Base-by-base conservation (phyloP, 2,329 filamentous ascomycete genomes). In the Septoria petroselini region DNA sequence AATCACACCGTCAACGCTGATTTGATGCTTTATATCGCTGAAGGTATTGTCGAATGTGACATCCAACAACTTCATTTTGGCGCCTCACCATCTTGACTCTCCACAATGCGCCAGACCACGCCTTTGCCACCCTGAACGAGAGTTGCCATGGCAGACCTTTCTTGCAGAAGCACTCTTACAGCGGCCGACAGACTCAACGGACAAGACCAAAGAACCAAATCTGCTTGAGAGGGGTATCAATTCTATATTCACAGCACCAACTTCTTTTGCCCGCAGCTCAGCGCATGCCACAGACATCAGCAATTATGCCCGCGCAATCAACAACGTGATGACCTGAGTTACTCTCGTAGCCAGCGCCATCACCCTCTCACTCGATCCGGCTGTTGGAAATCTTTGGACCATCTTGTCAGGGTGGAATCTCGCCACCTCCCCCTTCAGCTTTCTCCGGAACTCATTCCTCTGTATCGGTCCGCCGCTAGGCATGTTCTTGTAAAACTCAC, bases 401-500 rank as follows among this genome's bases (percentile, higher is more conserved):
- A 47, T 43, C 19, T 43, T 52, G n/a, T 41, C 43, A 3, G 31
- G 43, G 21, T 52, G 38, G 7, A 31, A 39, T 25, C 43, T 42
- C 12, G 43, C 38, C 2, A 35, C 33, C 23, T 52, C 43, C 18
- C 12, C 30, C 40, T 37, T 48, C 38, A 52, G n/a, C 8, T 41
- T 33, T 23, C 34, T 47, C 12, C 45, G 45, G 5, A 41, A 27
- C 4, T 37, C 45, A 12, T 15, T 11, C 0, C 43, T 12, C 1
- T 38, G 18, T 17, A 34, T 19, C 19, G 29, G 23, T 14, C 27
- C 19, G 2, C 31, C 46, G 8, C 38, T 14, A 21, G 46, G 46
- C 46, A 48, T 48, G 12, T 48, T 48, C 21, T 30, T 25, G 19
- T 34, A 48, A 21, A 48, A 48, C 6, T 42, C 31, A n/a, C n/a